Percentiles rank a stretch among this genome's conserved stretches.
phyloP scores from a whole-genome alignment of 2,329 filamentous ascomycete genomes.

The Nakataea oryzae region DNA sequence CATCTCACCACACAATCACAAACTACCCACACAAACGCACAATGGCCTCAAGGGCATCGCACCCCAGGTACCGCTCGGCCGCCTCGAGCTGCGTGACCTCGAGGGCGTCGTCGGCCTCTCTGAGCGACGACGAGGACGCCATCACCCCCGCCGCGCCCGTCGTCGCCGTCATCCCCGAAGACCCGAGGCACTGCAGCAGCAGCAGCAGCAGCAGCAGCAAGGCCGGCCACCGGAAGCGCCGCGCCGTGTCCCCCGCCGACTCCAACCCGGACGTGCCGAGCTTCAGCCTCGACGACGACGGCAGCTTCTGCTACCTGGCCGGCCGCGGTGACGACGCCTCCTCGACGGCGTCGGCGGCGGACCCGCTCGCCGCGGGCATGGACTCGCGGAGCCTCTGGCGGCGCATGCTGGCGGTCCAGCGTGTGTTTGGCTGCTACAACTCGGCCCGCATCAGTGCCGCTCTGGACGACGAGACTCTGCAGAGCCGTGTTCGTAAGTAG shows the following conservation, averaged over 20 bases:
- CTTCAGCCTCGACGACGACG: neutral
- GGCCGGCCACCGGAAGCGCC: neutral
- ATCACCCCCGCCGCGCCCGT: constrained; percentile 7
- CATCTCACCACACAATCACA: too few species aligned
- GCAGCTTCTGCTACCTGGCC: constrained; percentile 8
- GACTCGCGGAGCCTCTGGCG: constrained; percentile 27
- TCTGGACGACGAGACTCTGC: constrained; percentile 22
- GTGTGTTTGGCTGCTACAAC: constrained; percentile 30
- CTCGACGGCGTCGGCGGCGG: neutral
- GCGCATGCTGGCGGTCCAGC: constrained; percentile 30
- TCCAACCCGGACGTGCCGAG: neutral
- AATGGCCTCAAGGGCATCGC: neutral
- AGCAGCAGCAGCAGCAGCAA: neutral
- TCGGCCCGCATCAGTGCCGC: constrained; percentile 32
- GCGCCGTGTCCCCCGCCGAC: neutral
- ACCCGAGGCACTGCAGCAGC: constrained; percentile 3
- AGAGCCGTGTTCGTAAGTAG: constrained; percentile 24
- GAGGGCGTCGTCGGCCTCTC: constrained; percentile 9
- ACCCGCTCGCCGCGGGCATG: constrained; percentile 9
- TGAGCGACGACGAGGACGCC: constrained; percentile 11
- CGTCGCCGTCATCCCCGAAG: constrained; percentile 6
- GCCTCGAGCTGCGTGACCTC: constrained; percentile 1
- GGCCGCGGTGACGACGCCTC: neutral
- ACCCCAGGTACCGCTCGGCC: neutral
- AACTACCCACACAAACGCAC: too few species aligned